Conservation (phyloP, 1,284 basidiomycete genomes). For the Trichosporon inkin region DNA sequence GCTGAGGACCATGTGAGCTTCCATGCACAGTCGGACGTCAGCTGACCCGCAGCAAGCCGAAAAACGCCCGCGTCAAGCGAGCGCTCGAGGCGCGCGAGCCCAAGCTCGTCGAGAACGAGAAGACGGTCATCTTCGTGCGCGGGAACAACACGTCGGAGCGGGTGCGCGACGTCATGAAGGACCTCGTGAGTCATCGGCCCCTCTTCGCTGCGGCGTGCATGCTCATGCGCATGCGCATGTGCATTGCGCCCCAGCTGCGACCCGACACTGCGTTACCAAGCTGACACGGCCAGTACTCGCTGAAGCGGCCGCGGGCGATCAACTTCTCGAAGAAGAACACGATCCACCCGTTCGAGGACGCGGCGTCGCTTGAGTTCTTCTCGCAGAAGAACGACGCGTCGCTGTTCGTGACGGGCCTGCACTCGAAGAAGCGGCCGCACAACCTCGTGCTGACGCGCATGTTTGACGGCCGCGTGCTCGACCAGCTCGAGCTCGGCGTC, state of each 20-base stretch:
- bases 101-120: slow-evolving; percentile 81
- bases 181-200: slow-evolving; percentile 72
- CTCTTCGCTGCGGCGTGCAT: too few relatives aligned
- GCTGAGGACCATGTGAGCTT: slow-evolving; percentile 46
- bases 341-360: slow-evolving; percentile 85
- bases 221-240: too few relatives aligned
- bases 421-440: slow-evolving; percentile 91
- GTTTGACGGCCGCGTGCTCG: slow-evolving; percentile 81
- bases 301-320: slow-evolving; percentile 83
- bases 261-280: too few relatives aligned
- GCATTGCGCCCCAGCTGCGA: too few relatives aligned
- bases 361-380: slow-evolving; percentile 85
- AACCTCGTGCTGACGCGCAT: slow-evolving; percentile 80
- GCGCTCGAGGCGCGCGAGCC: slow-evolving; percentile 81
- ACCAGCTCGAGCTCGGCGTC: slow-evolving; percentile 92
- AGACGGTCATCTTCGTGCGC: slow-evolving; percentile 81
- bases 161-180: slow-evolving; percentile 76
- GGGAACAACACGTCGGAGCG: slow-evolving; percentile 80
- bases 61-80: slow-evolving; percentile 95
- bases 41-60: slow-evolving; percentile 69
- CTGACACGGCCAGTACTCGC: slow-evolving; percentile 67
- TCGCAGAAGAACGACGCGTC: slow-evolving; percentile 88
- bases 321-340: slow-evolving; percentile 93
- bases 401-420: slow-evolving; percentile 85
- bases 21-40: background rate